phyloP scores from a whole-genome alignment of 805 yeast species.

The Blastobotrys parvus region DNA sequence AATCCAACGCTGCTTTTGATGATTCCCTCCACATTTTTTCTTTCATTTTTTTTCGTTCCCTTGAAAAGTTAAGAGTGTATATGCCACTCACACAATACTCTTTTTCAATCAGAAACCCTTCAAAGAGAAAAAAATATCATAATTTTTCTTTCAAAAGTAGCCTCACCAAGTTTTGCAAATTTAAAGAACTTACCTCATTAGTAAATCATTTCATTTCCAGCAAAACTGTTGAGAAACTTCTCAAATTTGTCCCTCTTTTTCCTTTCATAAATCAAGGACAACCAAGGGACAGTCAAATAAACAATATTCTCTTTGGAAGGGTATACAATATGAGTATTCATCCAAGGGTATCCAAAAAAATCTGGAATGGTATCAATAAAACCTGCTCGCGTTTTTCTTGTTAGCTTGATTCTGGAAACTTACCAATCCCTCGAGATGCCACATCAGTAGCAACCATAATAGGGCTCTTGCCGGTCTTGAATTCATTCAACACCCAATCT shows the following conservation, averaged over 20 bases:
- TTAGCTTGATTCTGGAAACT: too few relatives aligned
- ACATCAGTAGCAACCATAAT: slow-evolving; percentile 99
- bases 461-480: slow-evolving; percentile 86
- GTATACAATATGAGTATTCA: too few relatives aligned
- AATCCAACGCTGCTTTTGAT: not conserved
- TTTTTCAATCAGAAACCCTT: too few relatives aligned
- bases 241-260: not conserved
- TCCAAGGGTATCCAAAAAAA: too few relatives aligned
- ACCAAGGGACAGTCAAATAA: too few relatives aligned
- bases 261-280: not conserved
- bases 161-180: too few relatives aligned
- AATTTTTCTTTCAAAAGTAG: not conserved
- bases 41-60: not conserved
- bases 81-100: too few relatives aligned
- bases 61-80: not conserved
- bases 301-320: too few relatives aligned
- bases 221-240: not conserved
- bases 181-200: too few relatives aligned
- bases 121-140: not conserved
- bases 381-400: too few relatives aligned
- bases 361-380: too few relatives aligned
- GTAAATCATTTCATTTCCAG: not conserved
- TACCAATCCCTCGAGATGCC: slow-evolving; percentile 99
- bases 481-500: slow-evolving; percentile 95
- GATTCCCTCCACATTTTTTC: not conserved